Base-by-base conservation (phyloP, 139 green algal genomes). In the Chlorella sp. region DNA sequence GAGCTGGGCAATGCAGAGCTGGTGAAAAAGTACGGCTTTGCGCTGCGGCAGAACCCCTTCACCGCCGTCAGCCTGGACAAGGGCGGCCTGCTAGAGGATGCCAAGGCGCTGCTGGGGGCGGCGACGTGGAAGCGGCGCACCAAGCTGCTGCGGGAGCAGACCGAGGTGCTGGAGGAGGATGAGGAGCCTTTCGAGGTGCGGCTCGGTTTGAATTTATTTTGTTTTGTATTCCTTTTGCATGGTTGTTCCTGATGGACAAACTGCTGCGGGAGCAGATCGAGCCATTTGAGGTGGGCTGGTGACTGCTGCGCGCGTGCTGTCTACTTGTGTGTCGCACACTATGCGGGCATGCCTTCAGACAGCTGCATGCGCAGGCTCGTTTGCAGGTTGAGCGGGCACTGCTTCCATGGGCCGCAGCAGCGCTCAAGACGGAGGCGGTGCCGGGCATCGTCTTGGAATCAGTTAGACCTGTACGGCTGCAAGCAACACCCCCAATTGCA, bases 1-100 rank as follows among this genome's bases (percentile, higher is more conserved):
- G 92, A 95, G 85, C 89, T 90, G n/a, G 83, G 80, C 64, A 94
- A 94, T 80, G 38, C 69, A 0, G 88, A 93, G 73, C 84, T 95
- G 54, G 64, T 94, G n/a, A 73, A 86, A 44, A 95, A 94, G 83
- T 94, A 96, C 76, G 92, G 90, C 58, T 95, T 95, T 84, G 89
- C 84, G 17, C 80, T 95, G 84, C 48, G 72, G 8, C 64, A 90
- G 72, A 92, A 92, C 73, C 91, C 91, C 26, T 94, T 94, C 76
- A 87, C 84, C 14, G 38, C 51, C 0, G 87, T 92, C 30, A 20
- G 26, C 1, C 72, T 93, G 17, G 58, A 75, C 77, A 90, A 89
- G 54, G 41, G 24, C 1, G 60, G 56, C 26, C 56, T 92, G 64
- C 41, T 90, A 40, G 77, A n/a, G 8, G 83, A 60, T 3, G 89